phyloP scores from a whole-genome alignment of 1,139 yeast species.

The Suhomyces chickasaworum region DNA sequence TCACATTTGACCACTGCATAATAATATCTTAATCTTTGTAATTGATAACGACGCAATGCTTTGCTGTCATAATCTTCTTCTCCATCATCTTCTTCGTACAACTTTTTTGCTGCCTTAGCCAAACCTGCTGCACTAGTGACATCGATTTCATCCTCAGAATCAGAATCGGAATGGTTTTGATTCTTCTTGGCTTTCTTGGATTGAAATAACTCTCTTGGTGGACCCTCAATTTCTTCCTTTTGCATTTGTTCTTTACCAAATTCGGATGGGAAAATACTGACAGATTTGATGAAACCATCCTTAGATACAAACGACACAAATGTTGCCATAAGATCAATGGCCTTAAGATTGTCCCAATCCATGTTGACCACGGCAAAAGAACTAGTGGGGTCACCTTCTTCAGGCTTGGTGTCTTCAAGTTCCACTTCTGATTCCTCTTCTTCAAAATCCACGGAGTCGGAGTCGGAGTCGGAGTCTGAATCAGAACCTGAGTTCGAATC shows the following conservation, averaged over 20 bases:
- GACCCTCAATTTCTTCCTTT: slow-evolving; percentile 88
- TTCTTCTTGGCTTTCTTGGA: slow-evolving; percentile 33
- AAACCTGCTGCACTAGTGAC: slow-evolving; percentile 45
- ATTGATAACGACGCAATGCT: slow-evolving; percentile 69
- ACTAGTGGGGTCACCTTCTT: slow-evolving; percentile 81
- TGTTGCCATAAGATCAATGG: slow-evolving; percentile 88
- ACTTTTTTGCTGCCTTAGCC: slow-evolving; percentile 59
- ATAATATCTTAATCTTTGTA: slow-evolving; percentile 84
- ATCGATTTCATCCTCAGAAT: slow-evolving; percentile 49
- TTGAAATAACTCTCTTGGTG: slow-evolving; percentile 80
- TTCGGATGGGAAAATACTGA: slow-evolving; percentile 85
- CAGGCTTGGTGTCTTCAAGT: slow-evolving; percentile 62
- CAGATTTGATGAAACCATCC: slow-evolving; percentile 68
- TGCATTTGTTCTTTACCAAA: slow-evolving; percentile 93
- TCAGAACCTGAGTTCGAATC: slow-evolving; percentile 34
- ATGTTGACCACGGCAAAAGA: slow-evolving; percentile 90
- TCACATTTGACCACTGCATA: slow-evolving; percentile 94
- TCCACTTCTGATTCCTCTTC: slow-evolving; percentile 55
- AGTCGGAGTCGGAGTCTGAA: slow-evolving; percentile 29
- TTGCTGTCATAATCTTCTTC: slow-evolving; percentile 73
- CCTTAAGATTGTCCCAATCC: slow-evolving; percentile 94
- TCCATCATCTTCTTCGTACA: slow-evolving; percentile 66
- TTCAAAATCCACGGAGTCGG: slow-evolving; percentile 26
- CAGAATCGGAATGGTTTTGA: slow-evolving; percentile 40
- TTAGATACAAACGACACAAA: slow-evolving; percentile 84